Evolutionary conservation across 2,329 filamentous ascomycete species (phyloP).

Genomic region (Lasiodiplodia hormozganensis): DNA sequence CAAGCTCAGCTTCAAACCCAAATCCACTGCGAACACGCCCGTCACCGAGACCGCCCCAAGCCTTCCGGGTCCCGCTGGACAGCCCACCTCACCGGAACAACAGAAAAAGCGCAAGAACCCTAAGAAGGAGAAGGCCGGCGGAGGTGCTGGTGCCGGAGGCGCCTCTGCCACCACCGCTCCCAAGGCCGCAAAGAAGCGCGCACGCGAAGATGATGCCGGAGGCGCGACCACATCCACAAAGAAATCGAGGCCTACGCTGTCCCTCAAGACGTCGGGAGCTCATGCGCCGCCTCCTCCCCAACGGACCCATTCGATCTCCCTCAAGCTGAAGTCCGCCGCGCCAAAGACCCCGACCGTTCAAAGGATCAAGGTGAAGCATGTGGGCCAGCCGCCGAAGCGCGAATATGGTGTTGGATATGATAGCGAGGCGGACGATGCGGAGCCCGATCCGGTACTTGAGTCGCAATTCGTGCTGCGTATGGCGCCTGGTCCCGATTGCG

Average conservation of each 20-base stretch:
- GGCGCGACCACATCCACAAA: conserved; percentile 39
- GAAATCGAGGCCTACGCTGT: conserved; percentile 28
- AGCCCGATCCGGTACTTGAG: conserved; percentile 86
- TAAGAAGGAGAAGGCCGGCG: conserved; percentile 45
- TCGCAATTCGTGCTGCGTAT: conserved; percentile 90
- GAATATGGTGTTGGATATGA: conserved; percentile 91
- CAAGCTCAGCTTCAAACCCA: conserved; percentile 49
- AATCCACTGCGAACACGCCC: conserved; percentile 34
- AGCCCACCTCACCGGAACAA: conserved; percentile 34
- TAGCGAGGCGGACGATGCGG: conserved; percentile 90
- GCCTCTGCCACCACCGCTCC: conserved; percentile 35
- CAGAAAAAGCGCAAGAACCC: conserved; percentile 52
- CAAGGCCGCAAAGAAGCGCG: conserved; percentile 46
- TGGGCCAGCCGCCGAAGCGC: conserved; percentile 72
- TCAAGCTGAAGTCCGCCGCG: conserved; percentile 63
- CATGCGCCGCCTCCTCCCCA: conserved; percentile 19
- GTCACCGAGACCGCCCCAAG: conserved; percentile 38
- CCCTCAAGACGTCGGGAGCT: conserved; percentile 20
- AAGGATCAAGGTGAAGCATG: conserved; percentile 42
- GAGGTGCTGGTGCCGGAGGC: conserved; percentile 41
- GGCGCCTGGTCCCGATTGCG: conserved; percentile 82
- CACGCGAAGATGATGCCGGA: conserved; percentile 45
- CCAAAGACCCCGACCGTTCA: conserved; percentile 24
- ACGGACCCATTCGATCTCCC: conserved; percentile 26
- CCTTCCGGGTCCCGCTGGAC: conserved; percentile 46